Percentiles rank a stretch among this genome's conserved stretches.
phyloP scores from a whole-genome alignment of 176 grass and related monocot genomes.

The Phyllostachys edulis region DNA sequence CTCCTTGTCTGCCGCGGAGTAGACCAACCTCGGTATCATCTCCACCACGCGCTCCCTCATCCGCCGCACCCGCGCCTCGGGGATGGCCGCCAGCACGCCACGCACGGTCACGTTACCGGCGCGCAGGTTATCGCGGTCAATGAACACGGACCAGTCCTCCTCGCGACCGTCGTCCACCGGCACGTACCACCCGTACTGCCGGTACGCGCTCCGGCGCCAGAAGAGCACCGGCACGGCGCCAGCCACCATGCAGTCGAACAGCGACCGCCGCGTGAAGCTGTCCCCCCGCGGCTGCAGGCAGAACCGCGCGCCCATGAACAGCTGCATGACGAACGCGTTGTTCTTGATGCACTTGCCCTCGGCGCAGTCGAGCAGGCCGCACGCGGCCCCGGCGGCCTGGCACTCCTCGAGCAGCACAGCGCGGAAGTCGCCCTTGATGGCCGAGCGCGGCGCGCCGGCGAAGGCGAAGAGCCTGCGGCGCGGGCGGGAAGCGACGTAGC shows the following conservation, averaged over 20 bases:
- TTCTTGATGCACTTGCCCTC: conserved; percentile 62
- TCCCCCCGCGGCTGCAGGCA: conserved; percentile 91
- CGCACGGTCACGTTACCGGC: conserved; percentile 60
- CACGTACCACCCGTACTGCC: conserved; percentile 82
- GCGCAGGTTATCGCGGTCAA: conserved; percentile 62
- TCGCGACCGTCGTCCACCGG: conserved; percentile 30
- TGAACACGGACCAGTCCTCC: conserved; percentile 86
- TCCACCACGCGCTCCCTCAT: conserved; percentile 75
- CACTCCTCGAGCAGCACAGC: conserved; percentile 58
- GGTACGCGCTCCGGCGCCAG: conserved; percentile 70
- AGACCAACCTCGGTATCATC: conserved; percentile 79
- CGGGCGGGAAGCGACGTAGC: conserved; percentile 36
- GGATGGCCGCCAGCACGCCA: conserved; percentile 62
- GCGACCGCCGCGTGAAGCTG: conserved; percentile 82
- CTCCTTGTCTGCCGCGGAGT: conserved; percentile 35
- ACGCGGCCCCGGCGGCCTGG: conserved; percentile 43
- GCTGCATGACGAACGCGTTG: conserved; percentile 58
- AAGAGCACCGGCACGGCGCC: conserved; percentile 88
- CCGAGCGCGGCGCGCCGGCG: conserved; percentile 61
- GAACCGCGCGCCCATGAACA: conserved; percentile 75
- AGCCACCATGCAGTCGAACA: conserved; percentile 92
- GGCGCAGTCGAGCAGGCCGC: conserved; percentile 66
- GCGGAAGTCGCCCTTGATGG: conserved; percentile 79
- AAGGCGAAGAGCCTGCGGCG: conserved; percentile 70
- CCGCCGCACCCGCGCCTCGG: conserved; percentile 41